Percentiles rank a stretch among this genome's conserved stretches.
Conservation (phyloP, 257 asterid genomes). For the Knoxia roxburghii region DNA sequence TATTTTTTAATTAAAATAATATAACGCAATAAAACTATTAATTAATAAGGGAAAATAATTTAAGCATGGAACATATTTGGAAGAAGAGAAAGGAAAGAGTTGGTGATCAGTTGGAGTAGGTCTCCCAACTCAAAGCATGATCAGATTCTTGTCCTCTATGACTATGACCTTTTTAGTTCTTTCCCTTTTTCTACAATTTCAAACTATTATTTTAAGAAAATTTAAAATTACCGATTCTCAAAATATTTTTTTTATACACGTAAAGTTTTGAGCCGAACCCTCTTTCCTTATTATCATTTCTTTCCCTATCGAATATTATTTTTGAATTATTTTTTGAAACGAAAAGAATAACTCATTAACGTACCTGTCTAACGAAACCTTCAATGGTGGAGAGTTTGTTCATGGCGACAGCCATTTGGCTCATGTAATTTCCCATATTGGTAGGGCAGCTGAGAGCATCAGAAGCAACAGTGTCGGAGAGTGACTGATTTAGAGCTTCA, state of each 20-base stretch:
- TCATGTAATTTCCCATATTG: conserved; percentile 58
- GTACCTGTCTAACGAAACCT: conserved; percentile 78
- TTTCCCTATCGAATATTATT: too few relatives aligned
- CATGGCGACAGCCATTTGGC: conserved; percentile 71
- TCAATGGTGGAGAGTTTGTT: conserved; percentile 75
- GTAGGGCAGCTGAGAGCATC: conserved; percentile 62
- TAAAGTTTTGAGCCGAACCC: too few relatives aligned
- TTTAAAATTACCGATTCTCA: neutral
- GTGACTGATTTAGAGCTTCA: conserved; percentile 49
- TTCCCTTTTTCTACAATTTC: neutral
- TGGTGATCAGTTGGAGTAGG: conserved; percentile 40
- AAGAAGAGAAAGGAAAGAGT: conserved; percentile 9
- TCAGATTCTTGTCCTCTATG: conserved; percentile 12
- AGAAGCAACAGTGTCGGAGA: conserved; percentile 54
- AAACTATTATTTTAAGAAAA: too few relatives aligned
- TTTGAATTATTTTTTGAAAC: too few relatives aligned
- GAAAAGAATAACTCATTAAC: too few relatives aligned
- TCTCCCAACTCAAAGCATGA: conserved; percentile 29
- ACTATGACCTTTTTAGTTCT: conserved; percentile 1
- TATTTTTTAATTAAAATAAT: too few relatives aligned
- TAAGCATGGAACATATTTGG: too few relatives aligned
- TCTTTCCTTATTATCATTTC: too few relatives aligned
- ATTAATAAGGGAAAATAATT: conserved; percentile 8
- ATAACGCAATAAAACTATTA: too few relatives aligned
- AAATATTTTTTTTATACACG: too few relatives aligned